Percentiles rank a stretch among this genome's conserved stretches.
Evolutionary conservation across 345 rosid genomes (phyloP).

Genomic region (Corymbia maculata): DNA sequence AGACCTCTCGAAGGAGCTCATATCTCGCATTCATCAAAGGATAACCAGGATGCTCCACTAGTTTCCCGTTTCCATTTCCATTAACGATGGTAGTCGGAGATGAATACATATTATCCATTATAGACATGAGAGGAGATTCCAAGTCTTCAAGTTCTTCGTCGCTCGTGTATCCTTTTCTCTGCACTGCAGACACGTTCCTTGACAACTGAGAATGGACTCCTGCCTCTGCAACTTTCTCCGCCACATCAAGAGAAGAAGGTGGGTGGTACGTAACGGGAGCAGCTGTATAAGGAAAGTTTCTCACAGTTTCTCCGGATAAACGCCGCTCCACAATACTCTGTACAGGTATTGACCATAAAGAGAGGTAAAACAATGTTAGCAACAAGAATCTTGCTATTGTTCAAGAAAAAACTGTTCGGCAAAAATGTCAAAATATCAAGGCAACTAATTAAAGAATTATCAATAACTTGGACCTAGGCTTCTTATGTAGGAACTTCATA

Average conservation of each 20-base stretch:
- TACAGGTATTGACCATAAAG: not conserved
- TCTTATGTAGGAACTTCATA: not conserved
- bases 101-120: conserved; percentile 34
- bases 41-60: not conserved
- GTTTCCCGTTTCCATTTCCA: conserved; percentile 20
- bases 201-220: conserved; percentile 28
- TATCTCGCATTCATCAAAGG: conserved; percentile 45
- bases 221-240: conserved; percentile 55
- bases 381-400: not conserved
- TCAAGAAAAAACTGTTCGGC: not conserved
- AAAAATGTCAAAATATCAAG: not conserved
- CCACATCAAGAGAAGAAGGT: conserved; percentile 50
- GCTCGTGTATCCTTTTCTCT: conserved; percentile 89
- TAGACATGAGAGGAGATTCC: conserved; percentile 58
- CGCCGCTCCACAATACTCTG: conserved; percentile 56
- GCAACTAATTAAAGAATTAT: not conserved
- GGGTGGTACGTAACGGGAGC: conserved; percentile 49
- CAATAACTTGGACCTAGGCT: not conserved
- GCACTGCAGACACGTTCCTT: conserved; percentile 48
- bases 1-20: conserved; percentile 75
- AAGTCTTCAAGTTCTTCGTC: conserved; percentile 87
- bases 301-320: conserved; percentile 30
- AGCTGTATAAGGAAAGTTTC: conserved; percentile 72
- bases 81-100: conserved; percentile 15
- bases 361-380: not conserved